Evolutionary conservation across 257 asterid species (phyloP).

Genomic region (Capsicum rhomboideum): DNA sequence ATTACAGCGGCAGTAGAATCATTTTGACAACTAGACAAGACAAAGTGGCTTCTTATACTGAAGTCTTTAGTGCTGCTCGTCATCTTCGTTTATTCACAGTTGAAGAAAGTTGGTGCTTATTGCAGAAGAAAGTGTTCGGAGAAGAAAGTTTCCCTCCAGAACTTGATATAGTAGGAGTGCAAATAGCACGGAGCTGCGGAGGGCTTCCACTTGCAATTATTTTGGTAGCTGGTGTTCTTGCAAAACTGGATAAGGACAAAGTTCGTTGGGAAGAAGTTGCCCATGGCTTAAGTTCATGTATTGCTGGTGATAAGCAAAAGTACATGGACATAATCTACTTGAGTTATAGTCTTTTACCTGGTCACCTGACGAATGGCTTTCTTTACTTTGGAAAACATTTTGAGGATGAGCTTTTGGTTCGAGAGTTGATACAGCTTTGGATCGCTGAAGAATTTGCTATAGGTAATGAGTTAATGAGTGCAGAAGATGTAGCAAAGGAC

Average conservation of each 20-base stretch:
- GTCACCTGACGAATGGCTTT: too few species aligned
- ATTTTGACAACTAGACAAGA: conserved; percentile 3
- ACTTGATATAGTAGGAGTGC: background rate
- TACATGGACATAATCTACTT: too few species aligned
- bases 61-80: background rate
- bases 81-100: background rate
- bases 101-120: conserved; percentile 7
- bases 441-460: too few species aligned
- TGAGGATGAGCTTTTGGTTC: too few species aligned
- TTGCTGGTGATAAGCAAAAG: too few species aligned
- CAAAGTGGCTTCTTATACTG: background rate
- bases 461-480: too few species aligned
- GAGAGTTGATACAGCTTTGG: too few species aligned
- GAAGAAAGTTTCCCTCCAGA: background rate
- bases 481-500: too few species aligned
- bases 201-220: conserved; percentile 13
- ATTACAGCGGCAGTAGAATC: background rate
- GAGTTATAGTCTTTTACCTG: too few species aligned
- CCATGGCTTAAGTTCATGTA: too few species aligned
- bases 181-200: conserved; percentile 2
- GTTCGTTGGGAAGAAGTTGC: too few species aligned
- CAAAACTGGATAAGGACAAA: background rate
- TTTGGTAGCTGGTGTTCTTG: conserved; percentile 12
- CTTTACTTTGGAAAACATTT: too few species aligned
- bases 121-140: background rate